These are phyloP conservation scores for Tylopilus orsonianus DNA, from an alignment of 1,284 basidiomycete species.

Conservation along the genomic window DNA sequence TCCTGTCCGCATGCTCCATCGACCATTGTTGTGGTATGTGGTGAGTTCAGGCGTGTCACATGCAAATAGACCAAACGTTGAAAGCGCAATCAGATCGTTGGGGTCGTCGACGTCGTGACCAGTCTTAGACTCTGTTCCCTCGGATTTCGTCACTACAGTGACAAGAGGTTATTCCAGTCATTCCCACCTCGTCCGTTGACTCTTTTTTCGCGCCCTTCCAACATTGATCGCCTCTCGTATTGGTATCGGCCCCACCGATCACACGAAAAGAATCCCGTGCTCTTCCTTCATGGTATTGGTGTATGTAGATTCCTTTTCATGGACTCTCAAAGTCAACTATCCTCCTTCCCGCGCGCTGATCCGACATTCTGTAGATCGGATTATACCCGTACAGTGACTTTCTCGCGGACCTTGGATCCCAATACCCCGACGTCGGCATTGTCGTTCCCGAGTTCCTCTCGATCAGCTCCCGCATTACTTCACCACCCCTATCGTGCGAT, in stretches of 20 bases:
- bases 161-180: conserved; percentile 36
- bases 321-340: background rate
- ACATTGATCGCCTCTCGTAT: conserved; percentile 47
- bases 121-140: conserved; percentile 37
- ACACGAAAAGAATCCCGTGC: conserved; percentile 45
- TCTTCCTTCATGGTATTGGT: conserved; percentile 68
- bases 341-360: background rate
- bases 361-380: conserved; percentile 48
- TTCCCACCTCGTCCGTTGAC: conserved; percentile 57
- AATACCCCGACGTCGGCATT: conserved; percentile 51
- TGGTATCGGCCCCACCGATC: conserved; percentile 63
- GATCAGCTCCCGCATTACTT: conserved; percentile 59
- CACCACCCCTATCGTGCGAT: conserved; percentile 25
- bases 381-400: conserved; percentile 56
- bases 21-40: conserved; percentile 63
- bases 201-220: conserved; percentile 43
- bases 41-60: conserved; percentile 38
- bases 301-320: conserved; percentile 35
- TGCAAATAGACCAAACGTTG: background rate
- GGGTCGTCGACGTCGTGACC: conserved; percentile 47
- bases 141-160: conserved; percentile 57
- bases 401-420: conserved; percentile 41
- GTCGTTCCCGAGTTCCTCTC: conserved; percentile 58
- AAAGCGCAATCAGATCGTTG: conserved; percentile 46
- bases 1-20: conserved; percentile 50